Conservation (phyloP, 441 rosid genomes). For the Populus hybrid region DNA sequence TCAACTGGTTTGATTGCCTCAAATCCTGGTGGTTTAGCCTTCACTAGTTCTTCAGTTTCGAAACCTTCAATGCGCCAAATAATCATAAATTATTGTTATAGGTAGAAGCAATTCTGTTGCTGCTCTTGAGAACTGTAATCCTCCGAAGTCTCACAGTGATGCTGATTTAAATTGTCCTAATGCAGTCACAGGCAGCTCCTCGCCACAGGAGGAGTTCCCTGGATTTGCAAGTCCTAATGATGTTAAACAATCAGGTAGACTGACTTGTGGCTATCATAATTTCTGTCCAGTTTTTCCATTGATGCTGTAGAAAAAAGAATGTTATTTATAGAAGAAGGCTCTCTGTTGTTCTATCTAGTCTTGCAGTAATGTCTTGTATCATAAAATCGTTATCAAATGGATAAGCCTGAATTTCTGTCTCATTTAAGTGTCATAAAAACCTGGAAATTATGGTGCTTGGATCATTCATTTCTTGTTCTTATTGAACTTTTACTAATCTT, state of each 20-base stretch:
- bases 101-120: slow-evolving; percentile 44
- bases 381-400: slow-evolving; percentile 5
- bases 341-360: background rate
- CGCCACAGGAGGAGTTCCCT: slow-evolving; percentile 60
- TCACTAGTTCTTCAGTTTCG: background rate
- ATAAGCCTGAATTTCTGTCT: slow-evolving; percentile 4
- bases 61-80: slow-evolving; percentile 15
- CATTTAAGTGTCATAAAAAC: background rate
- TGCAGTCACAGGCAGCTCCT: slow-evolving; percentile 40
- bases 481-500: background rate
- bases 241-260: slow-evolving; percentile 58
- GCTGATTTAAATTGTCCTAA: slow-evolving; percentile 32
- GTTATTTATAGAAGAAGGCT: slow-evolving; percentile 6
- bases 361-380: slow-evolving; percentile 1
- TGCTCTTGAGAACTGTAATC: slow-evolving; percentile 33
- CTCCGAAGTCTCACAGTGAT: slow-evolving; percentile 33
- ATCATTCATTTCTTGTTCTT: background rate
- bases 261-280: background rate
- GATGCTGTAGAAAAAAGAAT: slow-evolving; percentile 9
- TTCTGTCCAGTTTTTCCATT: slow-evolving; percentile 12
- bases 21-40: slow-evolving; percentile 32
- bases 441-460: background rate
- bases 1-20: slow-evolving; percentile 39
- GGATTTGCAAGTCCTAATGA: slow-evolving; percentile 71
- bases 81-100: slow-evolving; percentile 29